Percentiles rank a stretch among this genome's conserved stretches.
Evolutionary conservation across 1,139 yeast genomes (phyloP).

Genomic region (Sporopachydermia cereana): DNA sequence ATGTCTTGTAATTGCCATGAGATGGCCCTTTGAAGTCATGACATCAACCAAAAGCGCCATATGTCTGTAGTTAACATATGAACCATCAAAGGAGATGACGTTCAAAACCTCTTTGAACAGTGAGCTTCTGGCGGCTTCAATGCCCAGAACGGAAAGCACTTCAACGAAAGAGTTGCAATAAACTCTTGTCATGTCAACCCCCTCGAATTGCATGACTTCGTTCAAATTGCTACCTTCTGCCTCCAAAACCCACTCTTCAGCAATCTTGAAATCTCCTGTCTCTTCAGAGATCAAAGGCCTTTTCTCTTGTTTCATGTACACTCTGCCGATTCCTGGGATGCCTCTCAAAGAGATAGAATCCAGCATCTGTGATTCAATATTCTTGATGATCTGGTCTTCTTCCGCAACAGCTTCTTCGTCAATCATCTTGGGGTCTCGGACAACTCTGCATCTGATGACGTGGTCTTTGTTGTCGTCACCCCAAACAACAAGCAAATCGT

Average conservation of each 20-base stretch:
- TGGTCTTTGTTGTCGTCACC: constrained; percentile 98
- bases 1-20: constrained; percentile 98
- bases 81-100: constrained; percentile 98
- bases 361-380: constrained; percentile 93
- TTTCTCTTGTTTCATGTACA: constrained; percentile 87
- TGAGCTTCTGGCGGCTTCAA: constrained; percentile 96
- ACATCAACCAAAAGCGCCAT: constrained; percentile 96
- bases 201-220: constrained; percentile 90
- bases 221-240: constrained; percentile 96
- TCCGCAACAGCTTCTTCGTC: constrained; percentile 94
- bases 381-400: constrained; percentile 92
- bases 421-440: constrained; percentile 86
- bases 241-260: constrained; percentile 96
- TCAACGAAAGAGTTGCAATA: constrained; percentile 96
- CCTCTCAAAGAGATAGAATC: constrained; percentile 93
- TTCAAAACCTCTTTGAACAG: constrained; percentile 87
- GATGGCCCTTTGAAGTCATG: constrained; percentile 97
- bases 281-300: constrained; percentile 57
- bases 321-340: constrained; percentile 88
- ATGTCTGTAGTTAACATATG: constrained; percentile 96
- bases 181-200: constrained; percentile 83
- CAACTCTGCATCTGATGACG: constrained; percentile 95
- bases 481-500: constrained; percentile 95
- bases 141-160: constrained; percentile 88
- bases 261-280: constrained; percentile 77